Evolutionary conservation across 108 stramenopile genomes (phyloP).

Genomic region (Schizochytrium sp.): DNA sequence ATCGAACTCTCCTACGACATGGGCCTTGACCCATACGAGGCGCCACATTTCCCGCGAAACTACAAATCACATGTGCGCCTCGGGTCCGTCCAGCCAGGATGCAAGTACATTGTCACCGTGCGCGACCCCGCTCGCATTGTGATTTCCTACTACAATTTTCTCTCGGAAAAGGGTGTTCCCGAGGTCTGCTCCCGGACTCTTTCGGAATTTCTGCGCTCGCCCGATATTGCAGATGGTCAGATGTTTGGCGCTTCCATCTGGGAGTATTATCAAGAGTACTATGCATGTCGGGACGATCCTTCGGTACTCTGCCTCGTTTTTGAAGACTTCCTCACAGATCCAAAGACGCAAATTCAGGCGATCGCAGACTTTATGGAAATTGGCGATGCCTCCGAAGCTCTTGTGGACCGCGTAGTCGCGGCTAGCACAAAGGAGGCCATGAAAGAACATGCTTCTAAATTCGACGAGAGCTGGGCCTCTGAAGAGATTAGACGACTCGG

Average conservation of each 20-base stretch:
- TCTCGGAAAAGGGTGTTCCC: neutral
- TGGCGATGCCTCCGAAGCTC: neutral
- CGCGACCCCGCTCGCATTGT: neutral
- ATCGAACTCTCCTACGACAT: neutral
- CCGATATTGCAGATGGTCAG: neutral
- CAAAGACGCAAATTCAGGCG: neutral
- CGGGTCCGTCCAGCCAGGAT: neutral
- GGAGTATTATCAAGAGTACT: neutral
- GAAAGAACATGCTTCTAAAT: neutral
- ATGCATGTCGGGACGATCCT: neutral
- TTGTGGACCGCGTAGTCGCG: neutral
- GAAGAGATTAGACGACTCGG: neutral
- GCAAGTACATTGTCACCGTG: neutral
- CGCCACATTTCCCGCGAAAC: neutral
- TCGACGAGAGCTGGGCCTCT: neutral
- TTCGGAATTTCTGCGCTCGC: neutral
- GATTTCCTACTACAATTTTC: constrained; percentile 1
- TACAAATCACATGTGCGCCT: neutral
- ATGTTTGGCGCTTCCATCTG: neutral
- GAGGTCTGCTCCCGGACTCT: neutral
- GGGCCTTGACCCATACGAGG: neutral
- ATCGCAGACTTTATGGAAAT: constrained; percentile 8
- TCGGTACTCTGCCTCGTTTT: neutral
- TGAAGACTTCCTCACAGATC: neutral
- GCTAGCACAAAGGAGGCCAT: neutral